Base-by-base conservation (phyloP, 2,329 filamentous ascomycete genomes). In the Metarhizium guizhouense region DNA sequence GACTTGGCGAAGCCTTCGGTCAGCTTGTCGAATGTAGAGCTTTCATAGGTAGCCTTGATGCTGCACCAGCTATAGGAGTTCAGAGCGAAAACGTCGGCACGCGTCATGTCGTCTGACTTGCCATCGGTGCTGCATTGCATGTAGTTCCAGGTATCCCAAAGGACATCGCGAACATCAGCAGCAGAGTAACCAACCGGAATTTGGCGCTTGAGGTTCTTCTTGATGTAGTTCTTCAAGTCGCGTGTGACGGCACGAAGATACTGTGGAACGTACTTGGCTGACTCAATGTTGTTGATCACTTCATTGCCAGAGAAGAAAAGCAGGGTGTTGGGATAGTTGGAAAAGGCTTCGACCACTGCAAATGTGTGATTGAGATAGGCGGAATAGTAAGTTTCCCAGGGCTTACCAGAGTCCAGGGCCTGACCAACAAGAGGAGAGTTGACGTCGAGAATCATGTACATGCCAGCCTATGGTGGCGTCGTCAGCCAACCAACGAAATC, bases 101-200 rank as follows among this genome's bases (percentile, higher is more conserved):
- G 80, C 61, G 85, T 87, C 67, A 80, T 76, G 67, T 86, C 78
- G 54, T 76, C 68, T n/a, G 70, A 65, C 48, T 82, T 76, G 52
- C 74, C 78, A 14, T 78, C 71, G 42, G 77, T 74, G 48, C 78
- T 74, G 72, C 88, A 92, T 67, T 87, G 79, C 73, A 91, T 77
- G 73, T 88, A 92, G 68, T 87, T 83, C 82, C 80, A 91, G 54
- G 82, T 86, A 64, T 92, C 88, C 67, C 85, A 77, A 29, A 92
- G 80, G 47, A 89, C 82, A 1, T 80, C 73, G 58, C 88, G 85
- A 47, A 93, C 88, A 68, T 92, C 88, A 51, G 88, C 88, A 57
- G 88, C 88, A 6, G 87, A 90, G 77, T 92, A 92, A 48, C 88
- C 88, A 56, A 91, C 86, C 25, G 88, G 87, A 61, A 92, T 87